Conservation (phyloP, 2,329 filamentous ascomycete genomes). For the Exophiala bonariae region DNA sequence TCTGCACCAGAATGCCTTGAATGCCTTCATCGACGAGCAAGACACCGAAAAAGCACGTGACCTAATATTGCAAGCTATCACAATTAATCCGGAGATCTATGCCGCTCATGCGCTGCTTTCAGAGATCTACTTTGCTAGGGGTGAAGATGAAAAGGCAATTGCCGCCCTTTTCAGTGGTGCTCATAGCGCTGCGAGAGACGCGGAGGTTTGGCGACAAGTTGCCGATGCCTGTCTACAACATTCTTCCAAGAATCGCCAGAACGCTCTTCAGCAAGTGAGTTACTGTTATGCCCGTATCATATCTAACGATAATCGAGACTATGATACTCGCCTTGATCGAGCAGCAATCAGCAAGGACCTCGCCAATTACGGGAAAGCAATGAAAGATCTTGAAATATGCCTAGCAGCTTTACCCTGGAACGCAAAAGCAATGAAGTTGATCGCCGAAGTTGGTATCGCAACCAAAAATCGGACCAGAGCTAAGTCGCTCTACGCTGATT, state of each 20-base stretch:
- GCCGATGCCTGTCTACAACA: constrained; percentile 55
- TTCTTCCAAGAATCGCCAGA: constrained; percentile 41
- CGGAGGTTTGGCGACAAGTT: constrained; percentile 58
- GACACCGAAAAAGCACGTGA: constrained; percentile 46
- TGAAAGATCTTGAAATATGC: constrained; percentile 55
- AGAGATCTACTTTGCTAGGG: constrained; percentile 57
- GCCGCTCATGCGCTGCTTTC: constrained; percentile 61
- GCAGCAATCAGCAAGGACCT: constrained; percentile 57
- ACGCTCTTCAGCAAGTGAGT: constrained; percentile 48
- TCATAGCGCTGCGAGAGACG: constrained; percentile 55
- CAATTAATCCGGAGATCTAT: constrained; percentile 63
- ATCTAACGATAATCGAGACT: constrained; percentile 51
- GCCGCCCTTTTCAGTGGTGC: constrained; percentile 59
- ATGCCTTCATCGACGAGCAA: constrained; percentile 47
- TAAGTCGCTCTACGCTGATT: constrained; percentile 52
- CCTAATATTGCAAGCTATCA: constrained; percentile 50
- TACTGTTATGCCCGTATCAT: constrained; percentile 58
- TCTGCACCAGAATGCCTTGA: constrained; percentile 47
- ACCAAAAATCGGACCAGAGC: constrained; percentile 50
- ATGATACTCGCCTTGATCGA: constrained; percentile 55
- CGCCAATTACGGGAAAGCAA: constrained; percentile 47
- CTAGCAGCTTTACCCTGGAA: constrained; percentile 56
- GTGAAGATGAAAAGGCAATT: constrained; percentile 57
- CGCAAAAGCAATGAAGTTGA: constrained; percentile 53
- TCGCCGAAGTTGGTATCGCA: constrained; percentile 59